Base-by-base conservation (phyloP, 2,329 filamentous ascomycete species). In the Aureobasidium pullulans region DNA sequence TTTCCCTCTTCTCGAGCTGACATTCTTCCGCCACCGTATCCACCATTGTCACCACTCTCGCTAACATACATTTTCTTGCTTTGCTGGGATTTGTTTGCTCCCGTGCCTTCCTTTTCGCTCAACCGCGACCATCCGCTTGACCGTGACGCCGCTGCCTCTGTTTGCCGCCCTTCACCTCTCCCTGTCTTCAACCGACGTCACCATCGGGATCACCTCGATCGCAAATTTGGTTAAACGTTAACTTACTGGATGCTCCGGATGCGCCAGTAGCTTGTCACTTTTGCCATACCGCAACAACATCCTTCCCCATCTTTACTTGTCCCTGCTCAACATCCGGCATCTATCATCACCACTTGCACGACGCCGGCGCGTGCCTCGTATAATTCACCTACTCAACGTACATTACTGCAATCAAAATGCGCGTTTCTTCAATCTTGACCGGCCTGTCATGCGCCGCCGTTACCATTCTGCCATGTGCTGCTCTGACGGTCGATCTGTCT, bases 401-500 rank as follows among this genome's bases (percentile, higher is more conserved):
- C 47, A 44, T 43, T 42, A 44, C 48, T 46, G 8, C 13, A 49
- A 43, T 42, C 56, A 56, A 49, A 53, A 65, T 65, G 64, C 63
- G 61, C 56, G 42, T 61, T 36, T 58, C 63, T 15, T 59, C 52
- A 32, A 58, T 50, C 43, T 28, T 61, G 13, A 46, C 61, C 19
- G 60, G 59, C 39, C 40, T 58, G 8, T 58, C 60, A 16, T 63
- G 63, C 37, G 49, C 59, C 39, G 59, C 60, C 32, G 60, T 64
- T 19, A 54, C 64, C 40, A 61, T 60, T 52, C 53, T 62, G 23
- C 64, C 59, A 39, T 61, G 60, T 42, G 59, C 62, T 11, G 64
- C 62, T 19, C 60, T 65, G 13, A 47, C 60, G 8, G 47, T 68
- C 42, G 63, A 64, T 29, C 59, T 67, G 47, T 63, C 63, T 50